phyloP scores from a whole-genome alignment of 768 basidiomycete genomes.

The Hirschioporus abietinus region DNA sequence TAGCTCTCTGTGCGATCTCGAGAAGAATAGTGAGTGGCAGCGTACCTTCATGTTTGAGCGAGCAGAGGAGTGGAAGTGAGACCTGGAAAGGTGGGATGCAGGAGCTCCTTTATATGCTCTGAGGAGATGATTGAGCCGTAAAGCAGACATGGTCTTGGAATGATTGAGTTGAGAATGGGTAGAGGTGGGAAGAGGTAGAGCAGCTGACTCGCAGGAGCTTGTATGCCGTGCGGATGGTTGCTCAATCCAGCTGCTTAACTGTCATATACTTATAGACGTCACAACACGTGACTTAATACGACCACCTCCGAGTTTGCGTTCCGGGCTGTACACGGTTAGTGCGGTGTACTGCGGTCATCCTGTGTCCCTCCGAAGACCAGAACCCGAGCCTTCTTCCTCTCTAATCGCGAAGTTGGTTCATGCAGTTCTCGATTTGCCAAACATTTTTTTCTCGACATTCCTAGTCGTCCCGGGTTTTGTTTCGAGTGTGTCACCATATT shows the following conservation, averaged over 20 bases:
- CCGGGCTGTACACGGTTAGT: neutral
- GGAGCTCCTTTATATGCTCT: neutral
- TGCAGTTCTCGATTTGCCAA: neutral
- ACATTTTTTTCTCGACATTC: neutral
- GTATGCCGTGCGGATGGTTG: neutral
- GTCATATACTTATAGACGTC: neutral
- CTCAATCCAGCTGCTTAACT: neutral
- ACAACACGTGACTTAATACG: neutral
- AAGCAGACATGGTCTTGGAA: neutral
- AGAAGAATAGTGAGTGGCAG: neutral
- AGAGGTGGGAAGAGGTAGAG: neutral
- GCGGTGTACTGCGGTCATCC: neutral
- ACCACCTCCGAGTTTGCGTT: neutral
- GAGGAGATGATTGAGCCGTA: neutral
- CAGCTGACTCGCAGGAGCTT: neutral
- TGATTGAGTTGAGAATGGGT: neutral
- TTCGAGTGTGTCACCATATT: neutral
- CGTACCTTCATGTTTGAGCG: slow-evolving; percentile 39
- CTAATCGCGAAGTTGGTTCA: neutral
- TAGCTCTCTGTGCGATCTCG: neutral
- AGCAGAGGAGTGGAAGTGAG: slow-evolving; percentile 13
- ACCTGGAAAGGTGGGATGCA: neutral
- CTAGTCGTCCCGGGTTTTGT: neutral
- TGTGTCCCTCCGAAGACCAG: neutral
- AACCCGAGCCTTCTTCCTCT: neutral